Conservation (phyloP, 2,329 filamentous ascomycete species). For the Aspergillus sp. region DNA sequence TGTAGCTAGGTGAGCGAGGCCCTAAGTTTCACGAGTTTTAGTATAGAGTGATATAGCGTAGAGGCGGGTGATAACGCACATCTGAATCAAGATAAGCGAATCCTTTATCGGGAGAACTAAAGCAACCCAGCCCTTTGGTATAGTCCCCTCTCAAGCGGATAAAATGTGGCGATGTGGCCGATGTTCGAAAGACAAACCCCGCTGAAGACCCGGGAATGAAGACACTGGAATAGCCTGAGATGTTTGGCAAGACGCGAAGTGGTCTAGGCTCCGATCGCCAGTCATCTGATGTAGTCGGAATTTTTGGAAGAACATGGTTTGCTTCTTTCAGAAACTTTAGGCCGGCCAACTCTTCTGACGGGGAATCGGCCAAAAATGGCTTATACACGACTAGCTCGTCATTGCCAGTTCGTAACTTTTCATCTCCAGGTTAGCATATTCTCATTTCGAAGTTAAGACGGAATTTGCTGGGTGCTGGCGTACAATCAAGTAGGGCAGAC, state of each 20-base stretch:
- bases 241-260: slow-evolving; percentile 44
- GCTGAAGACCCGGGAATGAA: slow-evolving; percentile 80
- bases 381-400: slow-evolving; percentile 88
- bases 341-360: slow-evolving; percentile 23
- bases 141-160: slow-evolving; percentile 68
- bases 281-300: slow-evolving; percentile 39
- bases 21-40: slow-evolving; percentile 39
- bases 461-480: slow-evolving; percentile 31
- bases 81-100: slow-evolving; percentile 76
- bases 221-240: slow-evolving; percentile 78
- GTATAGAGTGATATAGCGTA: not conserved
- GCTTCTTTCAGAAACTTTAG: slow-evolving; percentile 75
- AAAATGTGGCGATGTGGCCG: slow-evolving; percentile 73
- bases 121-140: slow-evolving; percentile 70
- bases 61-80: slow-evolving; percentile 30
- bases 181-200: slow-evolving; percentile 78
- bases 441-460: not conserved
- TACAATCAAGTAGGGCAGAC: slow-evolving; percentile 79
- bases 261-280: slow-evolving; percentile 39
- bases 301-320: slow-evolving; percentile 66
- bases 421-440: slow-evolving; percentile 7
- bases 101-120: slow-evolving; percentile 70
- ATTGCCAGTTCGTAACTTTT: slow-evolving; percentile 70
- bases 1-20: slow-evolving; percentile 72
- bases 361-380: slow-evolving; percentile 59